These are phyloP conservation scores for Venturia pyrina DNA, from an alignment of 2,329 filamentous ascomycete genomes.

Conservation along the genomic window DNA sequence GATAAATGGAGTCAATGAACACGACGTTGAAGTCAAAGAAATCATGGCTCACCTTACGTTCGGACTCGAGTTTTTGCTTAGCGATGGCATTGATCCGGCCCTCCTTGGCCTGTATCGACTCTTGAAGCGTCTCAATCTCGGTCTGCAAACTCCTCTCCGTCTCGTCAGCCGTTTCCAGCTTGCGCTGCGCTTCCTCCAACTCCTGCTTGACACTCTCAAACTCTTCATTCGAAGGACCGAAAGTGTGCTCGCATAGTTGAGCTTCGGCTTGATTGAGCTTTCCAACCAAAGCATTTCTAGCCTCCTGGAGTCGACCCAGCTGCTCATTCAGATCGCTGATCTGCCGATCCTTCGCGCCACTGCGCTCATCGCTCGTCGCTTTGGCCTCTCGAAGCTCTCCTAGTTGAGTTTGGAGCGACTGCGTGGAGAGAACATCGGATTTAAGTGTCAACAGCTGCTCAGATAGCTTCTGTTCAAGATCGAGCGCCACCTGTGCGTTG, in stretches of 20 bases:
- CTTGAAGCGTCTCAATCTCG: neutral
- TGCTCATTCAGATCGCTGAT: slow-evolving; percentile 3
- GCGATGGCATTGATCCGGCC: neutral
- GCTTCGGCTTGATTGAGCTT: slow-evolving; percentile 4
- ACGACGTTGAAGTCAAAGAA: no score
- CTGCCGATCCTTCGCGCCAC: neutral
- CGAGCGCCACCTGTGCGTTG: neutral
- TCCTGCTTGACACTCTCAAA: neutral
- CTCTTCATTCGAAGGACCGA: neutral
- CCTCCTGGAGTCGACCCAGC: slow-evolving; percentile 1
- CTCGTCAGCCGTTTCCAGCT: slow-evolving; percentile 3
- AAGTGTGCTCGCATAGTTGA: neutral
- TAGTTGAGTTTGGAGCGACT: neutral
- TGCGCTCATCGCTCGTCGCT: slow-evolving; percentile 11
- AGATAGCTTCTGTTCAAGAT: slow-evolving; percentile 2
- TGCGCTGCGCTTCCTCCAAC: neutral
- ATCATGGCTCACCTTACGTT: neutral
- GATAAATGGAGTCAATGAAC: no score
- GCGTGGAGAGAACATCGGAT: neutral
- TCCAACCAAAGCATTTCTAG: neutral
- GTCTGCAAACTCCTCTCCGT: neutral
- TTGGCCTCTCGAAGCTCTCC: neutral
- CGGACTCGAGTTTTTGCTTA: neutral
- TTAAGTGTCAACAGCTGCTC: slow-evolving; percentile 3
- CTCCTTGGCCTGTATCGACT: neutral